phyloP scores from a whole-genome alignment of 1,139 yeast species.

The Magnusiomyces tetraspermus region DNA sequence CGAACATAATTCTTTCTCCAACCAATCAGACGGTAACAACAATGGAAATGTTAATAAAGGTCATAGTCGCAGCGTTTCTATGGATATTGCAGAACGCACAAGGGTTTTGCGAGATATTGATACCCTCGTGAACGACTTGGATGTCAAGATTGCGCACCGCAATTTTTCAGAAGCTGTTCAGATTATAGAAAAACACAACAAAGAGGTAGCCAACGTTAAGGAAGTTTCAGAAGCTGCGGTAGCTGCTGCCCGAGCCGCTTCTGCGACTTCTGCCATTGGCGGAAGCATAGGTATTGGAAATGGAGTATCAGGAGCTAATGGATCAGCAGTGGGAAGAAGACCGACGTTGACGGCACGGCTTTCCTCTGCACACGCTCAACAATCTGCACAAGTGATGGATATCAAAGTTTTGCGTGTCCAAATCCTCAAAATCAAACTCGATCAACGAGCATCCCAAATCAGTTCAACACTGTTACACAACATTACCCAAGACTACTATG shows the following conservation, averaged over 20 bases:
- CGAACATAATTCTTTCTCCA: background rate
- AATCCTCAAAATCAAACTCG: conserved; percentile 23
- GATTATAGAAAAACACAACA: conserved; percentile 32
- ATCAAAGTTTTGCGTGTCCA: conserved; percentile 14
- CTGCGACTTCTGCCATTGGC: conserved; percentile 14
- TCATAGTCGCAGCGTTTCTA: conserved; percentile 14
- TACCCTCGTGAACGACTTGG: conserved; percentile 57
- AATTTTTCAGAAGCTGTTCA: conserved; percentile 49
- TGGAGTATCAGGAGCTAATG: no score
- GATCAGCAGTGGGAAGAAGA: conserved; percentile 7
- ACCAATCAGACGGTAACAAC: background rate
- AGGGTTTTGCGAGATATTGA: conserved; percentile 44
- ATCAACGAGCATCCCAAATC: conserved; percentile 26
- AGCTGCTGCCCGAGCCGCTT: conserved; percentile 14
- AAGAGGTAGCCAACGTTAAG: conserved; percentile 13
- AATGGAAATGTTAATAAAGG: conserved; percentile 8
- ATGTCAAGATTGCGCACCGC: conserved; percentile 55
- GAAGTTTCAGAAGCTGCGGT: conserved; percentile 17
- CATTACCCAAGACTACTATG: conserved; percentile 31
- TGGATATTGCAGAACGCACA: conserved; percentile 18
- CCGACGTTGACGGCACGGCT: background rate
- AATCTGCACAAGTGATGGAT: conserved; percentile 7
- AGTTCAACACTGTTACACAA: conserved; percentile 26
- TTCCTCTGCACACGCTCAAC: background rate
- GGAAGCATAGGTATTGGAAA: no score